These are phyloP conservation scores for Prinsepia uniflora DNA, from an alignment of 306 rosid species.

Conservation along the genomic window DNA sequence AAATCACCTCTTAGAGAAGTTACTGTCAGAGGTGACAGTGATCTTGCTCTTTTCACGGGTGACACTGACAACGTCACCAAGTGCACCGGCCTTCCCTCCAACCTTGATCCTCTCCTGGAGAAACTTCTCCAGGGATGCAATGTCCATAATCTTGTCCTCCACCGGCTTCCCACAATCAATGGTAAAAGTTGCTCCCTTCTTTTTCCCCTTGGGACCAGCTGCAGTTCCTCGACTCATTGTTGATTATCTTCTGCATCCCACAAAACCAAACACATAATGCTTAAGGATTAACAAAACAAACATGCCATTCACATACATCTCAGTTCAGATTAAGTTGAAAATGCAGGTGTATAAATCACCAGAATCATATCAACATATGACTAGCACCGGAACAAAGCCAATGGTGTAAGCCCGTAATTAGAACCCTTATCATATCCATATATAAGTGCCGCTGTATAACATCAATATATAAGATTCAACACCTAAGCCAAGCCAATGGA, in stretches of 20 bases:
- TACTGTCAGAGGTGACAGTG: constrained; percentile 64
- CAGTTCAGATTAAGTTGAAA: not conserved
- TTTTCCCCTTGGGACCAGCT: constrained; percentile 44
- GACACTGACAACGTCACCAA: constrained; percentile 68
- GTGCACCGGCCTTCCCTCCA: constrained; percentile 72
- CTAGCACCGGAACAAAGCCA: not conserved
- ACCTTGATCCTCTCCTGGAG: constrained; percentile 60
- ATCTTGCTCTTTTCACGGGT: constrained; percentile 71
- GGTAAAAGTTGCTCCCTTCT: constrained; percentile 45
- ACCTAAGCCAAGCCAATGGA: no score
- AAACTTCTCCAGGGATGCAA: constrained; percentile 57
- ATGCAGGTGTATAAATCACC: not conserved
- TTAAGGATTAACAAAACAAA: not conserved
- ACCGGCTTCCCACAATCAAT: constrained; percentile 57
- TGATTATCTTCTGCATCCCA: constrained; percentile 12
- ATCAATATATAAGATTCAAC: no score
- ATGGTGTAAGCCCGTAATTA: no score
- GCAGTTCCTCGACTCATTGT: constrained; percentile 51
- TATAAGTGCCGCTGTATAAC: no score
- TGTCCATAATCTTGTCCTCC: constrained; percentile 58
- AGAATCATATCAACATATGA: not conserved
- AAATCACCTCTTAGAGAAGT: constrained; percentile 72
- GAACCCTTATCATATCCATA: no score
- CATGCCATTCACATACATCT: not conserved
- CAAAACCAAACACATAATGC: not conserved